Conservation (phyloP, 1,284 basidiomycete species). For the Rhodotorula sp. region DNA sequence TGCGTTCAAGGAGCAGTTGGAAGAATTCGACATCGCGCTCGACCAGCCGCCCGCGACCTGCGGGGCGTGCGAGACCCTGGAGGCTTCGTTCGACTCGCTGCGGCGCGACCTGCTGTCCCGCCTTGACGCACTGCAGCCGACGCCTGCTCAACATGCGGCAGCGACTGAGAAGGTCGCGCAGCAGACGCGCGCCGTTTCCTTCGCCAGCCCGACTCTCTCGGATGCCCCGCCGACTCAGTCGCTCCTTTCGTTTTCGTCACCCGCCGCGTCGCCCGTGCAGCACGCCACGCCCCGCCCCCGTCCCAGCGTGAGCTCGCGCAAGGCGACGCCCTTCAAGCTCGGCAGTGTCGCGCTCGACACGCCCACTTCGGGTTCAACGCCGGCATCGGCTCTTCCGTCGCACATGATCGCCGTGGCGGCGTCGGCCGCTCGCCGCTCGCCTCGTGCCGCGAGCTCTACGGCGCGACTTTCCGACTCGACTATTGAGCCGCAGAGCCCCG, state of each 20-base stretch:
- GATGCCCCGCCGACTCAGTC: conserved; percentile 9
- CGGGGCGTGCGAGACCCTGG: not conserved
- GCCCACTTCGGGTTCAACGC: not conserved
- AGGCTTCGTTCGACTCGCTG: not conserved
- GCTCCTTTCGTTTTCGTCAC: conserved; percentile 11
- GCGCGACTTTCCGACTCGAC: not conserved
- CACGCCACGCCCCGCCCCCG: not conserved
- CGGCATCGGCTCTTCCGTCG: conserved; percentile 15
- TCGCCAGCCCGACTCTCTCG: not conserved
- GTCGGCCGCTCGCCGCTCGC: conserved; percentile 7
- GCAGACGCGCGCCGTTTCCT: not conserved
- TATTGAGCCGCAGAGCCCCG: conserved; percentile 9
- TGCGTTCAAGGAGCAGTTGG: not conserved
- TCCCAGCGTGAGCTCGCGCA: not conserved
- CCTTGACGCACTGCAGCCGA: not conserved
- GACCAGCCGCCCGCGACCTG: too few relatives aligned
- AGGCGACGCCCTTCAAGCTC: conserved; percentile 8
- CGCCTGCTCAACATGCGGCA: not conserved
- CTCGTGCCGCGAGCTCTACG: not conserved
- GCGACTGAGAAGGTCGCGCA: too few relatives aligned
- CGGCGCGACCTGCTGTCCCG: not conserved
- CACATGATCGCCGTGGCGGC: conserved; percentile 16
- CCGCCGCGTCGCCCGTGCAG: not conserved
- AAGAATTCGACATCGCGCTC: not conserved
- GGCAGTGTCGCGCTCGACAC: not conserved